Evolutionary conservation across 495 filamentous ascomycete genomes (phyloP), one percentile per base, ranked within the genome.

Genomic region (Pyrenopolyporus hunteri): DNA sequence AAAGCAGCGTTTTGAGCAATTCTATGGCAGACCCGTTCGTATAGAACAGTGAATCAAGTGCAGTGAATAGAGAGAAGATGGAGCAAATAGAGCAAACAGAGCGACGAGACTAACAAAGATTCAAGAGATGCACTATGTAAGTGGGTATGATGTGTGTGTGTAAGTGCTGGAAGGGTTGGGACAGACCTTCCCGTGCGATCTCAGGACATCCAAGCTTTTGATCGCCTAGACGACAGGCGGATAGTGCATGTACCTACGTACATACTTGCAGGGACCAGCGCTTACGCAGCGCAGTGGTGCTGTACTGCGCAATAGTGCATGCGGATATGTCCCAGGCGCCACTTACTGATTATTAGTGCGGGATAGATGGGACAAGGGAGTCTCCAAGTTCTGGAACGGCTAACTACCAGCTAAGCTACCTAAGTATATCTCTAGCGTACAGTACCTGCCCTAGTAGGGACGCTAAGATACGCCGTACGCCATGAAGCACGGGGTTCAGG

Each of bases 151-250:
- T n/a, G n/a, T n/a, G n/a, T n/a, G n/a, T n/a, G n/a, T n/a, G n/a
- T n/a, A n/a, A n/a, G n/a, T n/a, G n/a, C n/a, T n/a, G n/a, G n/a
- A n/a, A n/a, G n/a, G 11, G 26, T 14, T 47, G 17, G 25, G 37
- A 56, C 44, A 36, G 43, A 50, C 16, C 29, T 50, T 43, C 29
- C 42, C 13, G 13, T 42, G 46, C 20, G 45, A 37, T 40, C 46
- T 23, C 29, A 42, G 44, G 17, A 36, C 31, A 55, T 62, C 23
- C 39, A 63, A 51, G 17, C 1, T 11, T 14, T 13, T 51, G 23
- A 63, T 63, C 52, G 45, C 47, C 59, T 40, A 11, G 59, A 63
- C 59, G 59, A 63, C 59, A 63, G 31, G n/a, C 32, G 47, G n/a
- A n/a, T 44, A 36, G 25, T 22, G 26, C 10, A 26, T 40, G 22